Conservation (phyloP, 2,329 filamentous ascomycete species). For the Xylariaceae sp. region DNA sequence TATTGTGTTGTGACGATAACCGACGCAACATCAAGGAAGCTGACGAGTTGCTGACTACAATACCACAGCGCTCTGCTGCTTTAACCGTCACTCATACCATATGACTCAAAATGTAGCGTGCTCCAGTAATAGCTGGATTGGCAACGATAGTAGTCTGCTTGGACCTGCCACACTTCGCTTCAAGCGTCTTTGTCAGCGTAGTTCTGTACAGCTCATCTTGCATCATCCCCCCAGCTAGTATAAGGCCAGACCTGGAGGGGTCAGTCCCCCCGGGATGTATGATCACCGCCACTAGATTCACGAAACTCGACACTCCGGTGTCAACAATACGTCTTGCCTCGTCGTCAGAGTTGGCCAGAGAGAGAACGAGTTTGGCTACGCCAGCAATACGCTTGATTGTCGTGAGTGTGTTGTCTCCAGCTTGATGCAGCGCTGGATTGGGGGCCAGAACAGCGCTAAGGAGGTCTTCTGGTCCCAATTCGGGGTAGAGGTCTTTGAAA, state of each 20-base stretch:
- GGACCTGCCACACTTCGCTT: slow-evolving; percentile 12
- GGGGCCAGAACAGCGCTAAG: slow-evolving; percentile 17
- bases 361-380: slow-evolving; percentile 18
- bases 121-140: slow-evolving; percentile 14
- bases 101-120: slow-evolving; percentile 2
- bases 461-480: slow-evolving; percentile 7
- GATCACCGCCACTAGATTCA: slow-evolving; percentile 7
- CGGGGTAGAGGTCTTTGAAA: slow-evolving; percentile 16
- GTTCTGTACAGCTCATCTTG: slow-evolving; percentile 13
- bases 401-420: not conserved
- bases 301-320: slow-evolving; percentile 7
- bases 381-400: slow-evolving; percentile 17
- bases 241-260: slow-evolving; percentile 5
- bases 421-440: not conserved
- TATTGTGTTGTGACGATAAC: no score
- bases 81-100: not conserved
- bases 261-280: slow-evolving; percentile 1
- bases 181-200: not conserved
- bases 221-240: slow-evolving; percentile 24
- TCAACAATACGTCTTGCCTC: slow-evolving; percentile 19
- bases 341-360: slow-evolving; percentile 6
- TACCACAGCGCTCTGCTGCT: no score
- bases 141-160: slow-evolving; percentile 3
- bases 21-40: no score
- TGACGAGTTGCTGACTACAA: no score